Evolutionary conservation across 768 basidiomycete genomes (phyloP), one percentile per base, ranked within the genome.

Genomic region (Leccinum uliginosum): DNA sequence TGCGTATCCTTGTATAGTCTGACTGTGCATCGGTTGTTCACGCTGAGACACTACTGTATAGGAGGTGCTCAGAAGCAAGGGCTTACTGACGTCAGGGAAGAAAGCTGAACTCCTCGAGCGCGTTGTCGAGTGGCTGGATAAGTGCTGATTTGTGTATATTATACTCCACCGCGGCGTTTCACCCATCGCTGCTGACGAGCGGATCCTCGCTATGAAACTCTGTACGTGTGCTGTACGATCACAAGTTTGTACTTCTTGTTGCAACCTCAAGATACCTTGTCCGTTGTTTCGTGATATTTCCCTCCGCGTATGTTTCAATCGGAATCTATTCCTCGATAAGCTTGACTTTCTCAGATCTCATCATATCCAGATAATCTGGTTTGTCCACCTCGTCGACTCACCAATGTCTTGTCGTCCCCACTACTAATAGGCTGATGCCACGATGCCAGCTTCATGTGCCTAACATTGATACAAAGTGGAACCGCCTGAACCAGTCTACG

Each of bases 21-120:
- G 35, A 11, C 21, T 30, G 10, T 10, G 2, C 34, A 23, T 49
- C 27, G 44, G 12, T 30, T 53, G 44, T 17, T 46, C 23, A 46
- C 32, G 51, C 50, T n/a, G 47, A 17, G 19, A 34, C 51, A 46
- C 17, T 51, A n/a, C n/a, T n/a, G n/a, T n/a, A n/a, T n/a, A 90
- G 87, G 85, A 86, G n/a, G 89, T 91, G 68, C 74, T 89, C 58
- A 88, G 82, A 68, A 77, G 77, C 61, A 91, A 89, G 66, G 80
- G 84, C 51, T 71, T 80, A 58, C 56, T 81, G 9, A 74, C 78
- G 11, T 79, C 83, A 21, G 91, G 91, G 1, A 89, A 80, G 71
- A 93, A 93, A 68, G 80, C 77, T 11, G 91, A 89, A 2, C 74
- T 93, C 50, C 57, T 88, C 9, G 83, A 87, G 56, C 82, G 89